Evolutionary conservation across 2,329 filamentous ascomycete species (phyloP), one percentile per base, ranked within the genome.

Genomic region (Hawksworthiomyces lignivorus): DNA sequence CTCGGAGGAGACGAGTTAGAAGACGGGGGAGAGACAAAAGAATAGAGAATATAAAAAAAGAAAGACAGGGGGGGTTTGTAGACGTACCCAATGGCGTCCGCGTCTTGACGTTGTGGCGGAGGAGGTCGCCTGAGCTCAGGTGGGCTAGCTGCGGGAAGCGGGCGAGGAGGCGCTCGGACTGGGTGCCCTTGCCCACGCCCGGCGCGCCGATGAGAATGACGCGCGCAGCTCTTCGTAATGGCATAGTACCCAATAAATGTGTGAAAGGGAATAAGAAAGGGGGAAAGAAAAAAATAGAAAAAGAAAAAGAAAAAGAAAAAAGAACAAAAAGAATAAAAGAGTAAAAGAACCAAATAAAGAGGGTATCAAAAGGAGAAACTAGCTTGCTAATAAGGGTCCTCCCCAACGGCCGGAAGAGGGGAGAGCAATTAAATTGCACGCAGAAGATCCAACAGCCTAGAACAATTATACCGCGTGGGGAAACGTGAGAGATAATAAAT

Each of bases 161-260:
- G 53, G 81, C 71, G 52, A 97, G 80, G 48, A 98, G 72, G 48
- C 92, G 80, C 62, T 94, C 86, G 39, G 87, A 87, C 68, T 98
- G 92, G 4, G 92, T 98, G 49, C 90, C 92, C 64, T 98, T 98
- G 49, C 92, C 92, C 44, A 95, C 92, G 45, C 89, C 89, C n/a
- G 92, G 92, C 39, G 90, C 89, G 54, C 92, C 92, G 54, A 98
- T 79, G 52, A 98, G 79, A 58, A 98, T 97, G 50, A 97, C 82
- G 49, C 92, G 84, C 41, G 92, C 92, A 44, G 92, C 90, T 65
- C 75, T 81, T 51, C 73, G 75, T 57, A 94, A 77, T 66, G 78
- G 72, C 77, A 82, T 81, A 51, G 54, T 62, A 56, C 21, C 8
- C 24, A 8, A 8, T 26, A 8, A 8, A 8, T 26, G 24, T 8